Evolutionary conservation across 2,329 filamentous ascomycete species (phyloP), one percentile per base, ranked within the genome.

Genomic region (Ceratocystis diversiconidia): DNA sequence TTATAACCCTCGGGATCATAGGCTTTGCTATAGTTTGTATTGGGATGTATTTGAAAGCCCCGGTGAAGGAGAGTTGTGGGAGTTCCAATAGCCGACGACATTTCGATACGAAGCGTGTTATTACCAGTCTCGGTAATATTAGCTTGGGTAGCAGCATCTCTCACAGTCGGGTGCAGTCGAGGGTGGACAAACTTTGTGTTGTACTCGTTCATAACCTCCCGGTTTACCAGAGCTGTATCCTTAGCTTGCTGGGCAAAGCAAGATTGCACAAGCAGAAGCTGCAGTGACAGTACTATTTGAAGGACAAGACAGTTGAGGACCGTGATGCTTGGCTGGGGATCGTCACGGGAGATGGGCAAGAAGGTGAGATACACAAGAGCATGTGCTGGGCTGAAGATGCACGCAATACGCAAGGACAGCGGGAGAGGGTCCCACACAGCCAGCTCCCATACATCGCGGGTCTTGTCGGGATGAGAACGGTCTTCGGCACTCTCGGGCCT

Each of bases 151-250:
- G 85, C 88, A 1, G 92, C 90, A 84, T 85, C 82, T 64, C 82
- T 77, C 69, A 95, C 89, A 4, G 88, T 79, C 6, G 88, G 89
- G 70, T 95, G 89, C n/a, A 95, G 83, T 10, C 86, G 82, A 1
- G 94, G 94, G 72, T 95, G 90, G 0, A 99, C 94, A 72, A 88
- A 96, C 77, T 99, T 99, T 70, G 85, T 89, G 73, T 97, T 90
- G 73, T 99, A 99, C 76, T 99, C 94, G 73, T 91, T 87, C 76
- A 97, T 81, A 4, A 97, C 92, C 75, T 97, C 89, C 70, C 88
- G 90, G 70, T 95, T 90, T 67, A 99, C 88, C 60, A 96, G 81
- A 1, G 85, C 81, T 1, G 84, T 84, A 74, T 99, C 94, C 73
- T 91, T 95, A 68, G 84, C 84, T 73, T 97, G 92, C 73, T 92